Conservation (phyloP, 208 protist genomes). For the Leptomonas pyrrhocoris region DNA sequence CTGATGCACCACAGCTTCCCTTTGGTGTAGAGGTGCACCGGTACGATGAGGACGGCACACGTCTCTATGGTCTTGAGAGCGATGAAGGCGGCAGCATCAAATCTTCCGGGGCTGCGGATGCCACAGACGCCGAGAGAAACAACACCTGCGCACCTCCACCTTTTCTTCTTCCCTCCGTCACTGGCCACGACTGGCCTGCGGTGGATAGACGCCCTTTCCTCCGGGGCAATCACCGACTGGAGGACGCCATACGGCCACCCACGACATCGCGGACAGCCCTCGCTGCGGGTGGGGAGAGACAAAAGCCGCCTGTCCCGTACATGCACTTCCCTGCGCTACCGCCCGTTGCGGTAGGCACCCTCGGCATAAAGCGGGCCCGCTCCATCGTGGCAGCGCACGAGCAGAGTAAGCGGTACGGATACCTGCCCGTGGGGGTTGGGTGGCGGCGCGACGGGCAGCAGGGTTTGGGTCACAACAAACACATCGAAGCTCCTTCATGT, state of each 20-base stretch:
- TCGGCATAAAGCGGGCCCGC: background rate
- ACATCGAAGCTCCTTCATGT: too few relatives aligned
- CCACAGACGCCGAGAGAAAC: too few relatives aligned
- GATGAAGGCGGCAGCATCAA: background rate
- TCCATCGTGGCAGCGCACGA: slow-evolving; percentile 2
- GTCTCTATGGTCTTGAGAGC: background rate
- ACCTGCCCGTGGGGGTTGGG: background rate
- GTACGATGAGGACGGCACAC: slow-evolving; percentile 23
- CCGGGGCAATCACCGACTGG: too few relatives aligned
- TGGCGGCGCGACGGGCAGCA: background rate
- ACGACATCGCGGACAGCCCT: too few relatives aligned
- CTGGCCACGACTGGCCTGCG: too few relatives aligned
- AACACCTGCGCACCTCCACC: too few relatives aligned
- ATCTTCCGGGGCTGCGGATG: too few relatives aligned
- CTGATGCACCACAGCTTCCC: background rate
- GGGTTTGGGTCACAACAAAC: too few relatives aligned
- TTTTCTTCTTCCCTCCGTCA: too few relatives aligned
- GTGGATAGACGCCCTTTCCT: too few relatives aligned
- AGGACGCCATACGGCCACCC: too few relatives aligned
- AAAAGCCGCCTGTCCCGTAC: background rate
- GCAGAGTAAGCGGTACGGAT: background rate
- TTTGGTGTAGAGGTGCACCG: slow-evolving; percentile 7
- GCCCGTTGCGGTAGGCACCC: background rate
- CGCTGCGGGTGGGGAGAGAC: background rate
- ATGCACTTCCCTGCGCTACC: background rate